phyloP scores from a whole-genome alignment of 306 rosid genomes.

The Myrica gale region DNA sequence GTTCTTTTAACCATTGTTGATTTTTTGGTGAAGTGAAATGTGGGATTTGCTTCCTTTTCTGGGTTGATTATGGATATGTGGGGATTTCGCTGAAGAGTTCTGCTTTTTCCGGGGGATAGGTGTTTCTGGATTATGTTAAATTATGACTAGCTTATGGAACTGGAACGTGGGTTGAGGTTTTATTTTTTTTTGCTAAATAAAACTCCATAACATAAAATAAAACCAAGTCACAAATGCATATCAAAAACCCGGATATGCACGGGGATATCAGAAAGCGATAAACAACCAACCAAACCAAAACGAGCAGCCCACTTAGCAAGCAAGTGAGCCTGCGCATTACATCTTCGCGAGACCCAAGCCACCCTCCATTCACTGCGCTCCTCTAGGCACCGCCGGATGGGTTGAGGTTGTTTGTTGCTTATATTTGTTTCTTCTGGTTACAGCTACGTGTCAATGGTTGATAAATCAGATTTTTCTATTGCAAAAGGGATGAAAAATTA shows the following conservation, averaged over 20 bases:
- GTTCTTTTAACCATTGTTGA: not conserved
- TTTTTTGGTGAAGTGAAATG: not conserved
- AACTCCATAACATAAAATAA: too few relatives aligned
- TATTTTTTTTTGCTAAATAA: too few relatives aligned
- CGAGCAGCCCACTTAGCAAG: too few relatives aligned
- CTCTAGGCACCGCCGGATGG: too few relatives aligned
- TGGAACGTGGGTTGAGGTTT: conserved; percentile 3
- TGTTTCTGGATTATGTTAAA: conserved; percentile 1
- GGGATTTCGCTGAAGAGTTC: not conserved
- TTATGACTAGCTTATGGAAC: conserved; percentile 1
- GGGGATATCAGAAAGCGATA: too few relatives aligned
- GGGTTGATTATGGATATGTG: not conserved
- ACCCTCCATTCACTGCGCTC: too few relatives aligned
- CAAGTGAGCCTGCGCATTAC: too few relatives aligned
- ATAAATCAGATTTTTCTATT: conserved; percentile 4
- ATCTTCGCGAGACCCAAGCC: too few relatives aligned
- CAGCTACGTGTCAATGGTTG: not conserved
- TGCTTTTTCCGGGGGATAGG: conserved; percentile 8
- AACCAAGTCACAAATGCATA: too few relatives aligned
- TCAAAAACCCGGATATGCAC: too few relatives aligned
- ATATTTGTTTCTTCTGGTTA: not conserved
- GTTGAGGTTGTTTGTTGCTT: not conserved
- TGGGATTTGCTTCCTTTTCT: not conserved
- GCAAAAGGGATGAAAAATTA: not conserved
- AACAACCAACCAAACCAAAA: too few relatives aligned